These are phyloP conservation scores for Parafenestella ontariensis DNA, from an alignment of 2,329 filamentous ascomycete genomes.

Conservation along the genomic window DNA sequence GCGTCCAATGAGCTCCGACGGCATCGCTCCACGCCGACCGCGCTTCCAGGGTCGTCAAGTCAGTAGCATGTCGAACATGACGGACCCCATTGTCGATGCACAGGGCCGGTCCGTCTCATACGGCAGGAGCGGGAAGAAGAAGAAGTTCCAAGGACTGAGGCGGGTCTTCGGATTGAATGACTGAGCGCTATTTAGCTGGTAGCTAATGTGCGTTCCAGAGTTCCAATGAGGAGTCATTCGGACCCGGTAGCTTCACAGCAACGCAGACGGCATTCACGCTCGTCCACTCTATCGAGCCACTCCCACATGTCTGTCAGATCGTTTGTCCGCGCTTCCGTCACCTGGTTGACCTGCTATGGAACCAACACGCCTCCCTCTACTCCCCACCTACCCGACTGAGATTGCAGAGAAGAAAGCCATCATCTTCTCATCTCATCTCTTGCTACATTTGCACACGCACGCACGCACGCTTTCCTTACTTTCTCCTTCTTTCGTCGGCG, in stretches of 20 bases:
- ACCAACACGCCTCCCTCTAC: not conserved
- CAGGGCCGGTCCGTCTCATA: conserved; percentile 30
- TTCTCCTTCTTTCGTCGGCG: not conserved
- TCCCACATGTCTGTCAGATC: not conserved
- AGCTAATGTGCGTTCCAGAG: conserved; percentile 22
- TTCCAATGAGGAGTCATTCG: not conserved
- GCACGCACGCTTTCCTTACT: not conserved
- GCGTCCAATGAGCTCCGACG: conserved; percentile 43
- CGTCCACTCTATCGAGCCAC: not conserved
- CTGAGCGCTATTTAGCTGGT: conserved; percentile 40
- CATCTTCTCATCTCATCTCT: not conserved
- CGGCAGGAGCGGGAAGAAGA: conserved; percentile 57
- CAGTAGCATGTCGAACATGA: conserved; percentile 21
- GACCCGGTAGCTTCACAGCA: not conserved
- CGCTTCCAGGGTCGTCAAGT: conserved; percentile 35
- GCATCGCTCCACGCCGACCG: conserved; percentile 26
- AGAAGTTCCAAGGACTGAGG: conserved; percentile 72
- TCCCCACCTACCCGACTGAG: not conserved
- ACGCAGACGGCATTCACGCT: not conserved
- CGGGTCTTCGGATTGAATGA: conserved; percentile 69
- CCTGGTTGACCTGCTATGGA: not conserved
- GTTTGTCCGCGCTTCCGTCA: not conserved
- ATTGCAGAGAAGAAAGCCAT: not conserved
- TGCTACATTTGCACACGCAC: not conserved
- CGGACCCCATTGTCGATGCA: conserved; percentile 32